Percentiles rank a stretch among this genome's conserved stretches.
These are phyloP conservation scores for Alnus glutinosa DNA, from an alignment of 306 rosid genomes.

Conservation along the genomic window DNA sequence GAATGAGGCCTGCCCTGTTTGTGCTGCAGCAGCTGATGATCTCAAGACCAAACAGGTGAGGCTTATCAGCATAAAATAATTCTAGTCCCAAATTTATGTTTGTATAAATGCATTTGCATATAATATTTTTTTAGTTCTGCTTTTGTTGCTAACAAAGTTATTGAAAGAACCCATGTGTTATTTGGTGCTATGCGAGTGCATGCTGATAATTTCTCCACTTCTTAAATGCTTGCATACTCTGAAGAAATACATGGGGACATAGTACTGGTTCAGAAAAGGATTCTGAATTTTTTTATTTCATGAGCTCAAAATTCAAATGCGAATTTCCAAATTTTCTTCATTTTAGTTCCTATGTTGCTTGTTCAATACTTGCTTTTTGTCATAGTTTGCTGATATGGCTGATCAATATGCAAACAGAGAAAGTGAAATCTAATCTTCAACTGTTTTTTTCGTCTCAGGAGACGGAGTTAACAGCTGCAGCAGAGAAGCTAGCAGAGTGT, in stretches of 20 bases:
- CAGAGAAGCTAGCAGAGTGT: conserved; percentile 96
- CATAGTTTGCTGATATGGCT: background rate
- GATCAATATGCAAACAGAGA: conserved; percentile 3
- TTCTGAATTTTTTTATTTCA: too few species aligned
- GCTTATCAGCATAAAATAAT: conserved; percentile 3
- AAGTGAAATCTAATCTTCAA: conserved; percentile 19
- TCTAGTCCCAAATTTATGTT: background rate
- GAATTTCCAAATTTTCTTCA: background rate
- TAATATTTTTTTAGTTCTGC: background rate
- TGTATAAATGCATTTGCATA: background rate
- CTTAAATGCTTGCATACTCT: background rate
- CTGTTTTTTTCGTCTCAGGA: conserved; percentile 55
- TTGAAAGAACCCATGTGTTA: background rate
- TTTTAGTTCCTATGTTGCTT: too few species aligned
- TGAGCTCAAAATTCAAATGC: conserved; percentile 3
- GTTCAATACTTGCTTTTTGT: background rate
- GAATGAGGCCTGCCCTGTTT: conserved; percentile 46
- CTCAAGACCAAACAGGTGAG: conserved; percentile 65
- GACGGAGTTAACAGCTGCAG: conserved; percentile 77
- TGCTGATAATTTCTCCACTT: background rate
- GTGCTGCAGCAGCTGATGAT: conserved; percentile 50
- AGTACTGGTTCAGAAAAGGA: background rate
- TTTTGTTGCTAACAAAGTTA: background rate
- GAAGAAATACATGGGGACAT: background rate
- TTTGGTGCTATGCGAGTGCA: background rate